These are phyloP conservation scores for Stephanodiscus minutulus DNA, from an alignment of 108 stramenopile species.

Conservation along the genomic window DNA sequence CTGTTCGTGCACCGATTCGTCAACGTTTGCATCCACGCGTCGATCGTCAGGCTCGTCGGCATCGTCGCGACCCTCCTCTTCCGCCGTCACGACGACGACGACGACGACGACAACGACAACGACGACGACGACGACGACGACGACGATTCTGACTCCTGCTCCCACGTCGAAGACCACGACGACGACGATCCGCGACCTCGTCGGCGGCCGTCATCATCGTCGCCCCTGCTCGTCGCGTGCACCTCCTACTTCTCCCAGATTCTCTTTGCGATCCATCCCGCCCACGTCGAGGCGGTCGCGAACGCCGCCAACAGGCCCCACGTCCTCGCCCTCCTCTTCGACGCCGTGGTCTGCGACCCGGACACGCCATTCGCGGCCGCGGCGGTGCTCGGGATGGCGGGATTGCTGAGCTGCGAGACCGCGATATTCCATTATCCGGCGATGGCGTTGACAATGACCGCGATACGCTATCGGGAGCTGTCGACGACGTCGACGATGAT, in stretches of 20 bases:
- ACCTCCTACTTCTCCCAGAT: constrained; percentile 51
- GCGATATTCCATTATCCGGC: constrained; percentile 74
- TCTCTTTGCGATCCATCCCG: constrained; percentile 72
- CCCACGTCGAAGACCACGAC: not conserved
- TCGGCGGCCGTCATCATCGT: not conserved
- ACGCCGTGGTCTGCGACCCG: constrained; percentile 45
- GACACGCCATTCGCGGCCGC: constrained; percentile 27
- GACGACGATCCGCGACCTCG: not conserved
- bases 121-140: not conserved
- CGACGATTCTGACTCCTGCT: not conserved
- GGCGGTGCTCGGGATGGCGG: constrained; percentile 33
- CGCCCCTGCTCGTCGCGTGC: not conserved
- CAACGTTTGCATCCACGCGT: constrained; percentile 72
- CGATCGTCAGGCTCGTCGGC: constrained; percentile 59
- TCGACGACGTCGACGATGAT: constrained; percentile 3
- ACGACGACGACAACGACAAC: not conserved
- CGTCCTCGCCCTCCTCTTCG: constrained; percentile 65
- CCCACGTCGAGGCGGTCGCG: constrained; percentile 82
- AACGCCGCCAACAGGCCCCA: constrained; percentile 89
- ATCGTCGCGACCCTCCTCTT: constrained; percentile 48
- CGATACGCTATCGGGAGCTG: constrained; percentile 46
- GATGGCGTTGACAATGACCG: constrained; percentile 61
- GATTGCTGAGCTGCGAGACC: constrained; percentile 72
- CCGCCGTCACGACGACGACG: not conserved
- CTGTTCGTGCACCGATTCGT: constrained; percentile 70